Conservation (phyloP, 371 early-diverging fungal species). For the Cokeromyces recurvatus region DNA sequence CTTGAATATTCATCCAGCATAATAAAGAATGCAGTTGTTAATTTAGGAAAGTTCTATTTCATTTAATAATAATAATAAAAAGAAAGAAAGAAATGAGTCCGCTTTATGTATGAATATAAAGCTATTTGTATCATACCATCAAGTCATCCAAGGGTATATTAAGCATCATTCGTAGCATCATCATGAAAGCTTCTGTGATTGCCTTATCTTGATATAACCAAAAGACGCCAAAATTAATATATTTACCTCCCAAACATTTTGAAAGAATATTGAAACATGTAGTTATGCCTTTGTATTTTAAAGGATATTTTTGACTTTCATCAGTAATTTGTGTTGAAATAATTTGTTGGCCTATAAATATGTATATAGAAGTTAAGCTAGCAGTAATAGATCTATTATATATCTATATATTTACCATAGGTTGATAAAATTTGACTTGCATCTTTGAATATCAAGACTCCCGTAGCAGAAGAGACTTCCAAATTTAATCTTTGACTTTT, state of each 20-base stretch:
- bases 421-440: slow-evolving; percentile 55
- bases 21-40: slow-evolving; percentile 49
- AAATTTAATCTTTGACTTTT: slow-evolving; percentile 72
- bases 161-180: slow-evolving; percentile 65
- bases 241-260: slow-evolving; percentile 71
- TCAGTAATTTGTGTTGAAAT: slow-evolving; percentile 8
- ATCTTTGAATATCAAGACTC: slow-evolving; percentile 80
- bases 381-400: too few species aligned
- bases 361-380: too few species aligned
- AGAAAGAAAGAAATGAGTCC: neutral
- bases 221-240: slow-evolving; percentile 86
- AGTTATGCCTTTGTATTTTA: slow-evolving; percentile 70
- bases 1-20: slow-evolving; percentile 55
- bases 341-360: too few species aligned
- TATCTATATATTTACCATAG: slow-evolving; percentile 25
- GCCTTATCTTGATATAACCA: slow-evolving; percentile 81
- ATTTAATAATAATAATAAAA: too few species aligned
- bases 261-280: slow-evolving; percentile 69
- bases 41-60: slow-evolving; percentile 65
- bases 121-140: too few species aligned
- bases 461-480: slow-evolving; percentile 77
- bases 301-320: slow-evolving; percentile 20
- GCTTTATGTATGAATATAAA: neutral
- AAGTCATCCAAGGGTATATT: slow-evolving; percentile 66
- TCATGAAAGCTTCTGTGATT: slow-evolving; percentile 57